Percentiles rank a stretch among this genome's conserved stretches.
phyloP scores from a whole-genome alignment of 192 early-diverging fungal species.

The Geranomyces variabilis region DNA sequence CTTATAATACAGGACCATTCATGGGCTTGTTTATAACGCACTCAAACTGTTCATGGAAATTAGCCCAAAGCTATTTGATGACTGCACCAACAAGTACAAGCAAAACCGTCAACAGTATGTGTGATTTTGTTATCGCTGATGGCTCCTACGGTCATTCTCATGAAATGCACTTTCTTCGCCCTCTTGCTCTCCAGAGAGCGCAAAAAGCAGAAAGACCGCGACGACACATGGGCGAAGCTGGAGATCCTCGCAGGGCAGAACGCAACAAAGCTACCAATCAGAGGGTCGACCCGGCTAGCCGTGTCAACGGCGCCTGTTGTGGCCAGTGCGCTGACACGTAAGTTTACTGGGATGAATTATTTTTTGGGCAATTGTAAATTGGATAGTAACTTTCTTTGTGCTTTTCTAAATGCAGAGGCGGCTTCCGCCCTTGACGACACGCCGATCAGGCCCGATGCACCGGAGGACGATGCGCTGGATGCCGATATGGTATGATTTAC shows the following conservation, averaged over 20 bases:
- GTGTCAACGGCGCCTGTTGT: constrained; percentile 5
- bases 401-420: background rate
- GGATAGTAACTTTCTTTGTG: background rate
- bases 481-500: constrained; percentile 47
- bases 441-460: constrained; percentile 30
- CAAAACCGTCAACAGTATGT: constrained; percentile 82
- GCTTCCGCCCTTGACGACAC: constrained; percentile 21
- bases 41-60: constrained; percentile 98
- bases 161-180: background rate
- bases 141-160: no score
- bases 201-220: constrained; percentile 77
- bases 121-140: background rate
- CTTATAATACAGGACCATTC: constrained; percentile 74
- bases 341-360: background rate
- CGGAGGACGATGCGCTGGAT: constrained; percentile 50
- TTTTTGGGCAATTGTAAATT: background rate
- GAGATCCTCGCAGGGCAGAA: constrained; percentile 60
- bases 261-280: constrained; percentile 38
- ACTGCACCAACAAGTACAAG: constrained; percentile 93
- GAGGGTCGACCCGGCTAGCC: constrained; percentile 4
- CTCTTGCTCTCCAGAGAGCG: constrained; percentile 62
- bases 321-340: background rate
- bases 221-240: constrained; percentile 78
- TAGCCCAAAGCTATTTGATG: constrained; percentile 93
- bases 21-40: constrained; percentile 95